Base-by-base conservation (phyloP, 2,329 filamentous ascomycete genomes). In the Talaromyces sp. region DNA sequence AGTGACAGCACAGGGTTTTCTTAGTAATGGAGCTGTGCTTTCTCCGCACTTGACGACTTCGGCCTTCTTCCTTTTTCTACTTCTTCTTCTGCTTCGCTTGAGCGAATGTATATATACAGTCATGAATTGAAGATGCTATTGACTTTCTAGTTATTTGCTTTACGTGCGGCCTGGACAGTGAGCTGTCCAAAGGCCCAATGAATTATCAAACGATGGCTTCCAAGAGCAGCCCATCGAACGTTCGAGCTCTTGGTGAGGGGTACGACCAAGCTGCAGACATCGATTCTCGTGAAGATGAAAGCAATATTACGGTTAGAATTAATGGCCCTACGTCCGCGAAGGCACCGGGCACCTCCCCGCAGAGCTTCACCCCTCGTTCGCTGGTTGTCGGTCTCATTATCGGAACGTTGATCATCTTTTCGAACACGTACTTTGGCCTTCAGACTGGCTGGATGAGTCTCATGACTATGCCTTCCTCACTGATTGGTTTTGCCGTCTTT, bases 371-470 rank as follows among this genome's bases (percentile, higher is more conserved):
- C 0, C 61, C 88, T 27, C 88, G 94, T 59, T 91, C 91, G 56
- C 82, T 97, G 43, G 71, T 86, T 5, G 91, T 90, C 29, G 94
- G 94, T 17, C 80, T 96, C 6, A 79, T 85, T 3, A 94, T 99
- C 64, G 94, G 94, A 46, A 85, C 94, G 4, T 81, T 97, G 59
- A 96, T 97, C 69, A 94, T 90, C 71, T 96, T 96, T 73, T 95
- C 91, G 57, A 99, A 99, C 72, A 97, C 95, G 81, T 99, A 97
- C 75, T 99, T 99, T 73, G 94, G 94, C n/a, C 81, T 99, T 32
- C 94, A 97, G 77, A 95, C 91, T 29, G 87, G 87, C 65, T 90
- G 87, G 87, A 84, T 90, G 41, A 85, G 88, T 69, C 90, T 91
- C 66, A 97, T 99, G 94, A 90, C 91, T 17, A 97, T 99, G 92